Conservation (phyloP, 2,329 filamentous ascomycete species). For the Cryphonectria parasitica region DNA sequence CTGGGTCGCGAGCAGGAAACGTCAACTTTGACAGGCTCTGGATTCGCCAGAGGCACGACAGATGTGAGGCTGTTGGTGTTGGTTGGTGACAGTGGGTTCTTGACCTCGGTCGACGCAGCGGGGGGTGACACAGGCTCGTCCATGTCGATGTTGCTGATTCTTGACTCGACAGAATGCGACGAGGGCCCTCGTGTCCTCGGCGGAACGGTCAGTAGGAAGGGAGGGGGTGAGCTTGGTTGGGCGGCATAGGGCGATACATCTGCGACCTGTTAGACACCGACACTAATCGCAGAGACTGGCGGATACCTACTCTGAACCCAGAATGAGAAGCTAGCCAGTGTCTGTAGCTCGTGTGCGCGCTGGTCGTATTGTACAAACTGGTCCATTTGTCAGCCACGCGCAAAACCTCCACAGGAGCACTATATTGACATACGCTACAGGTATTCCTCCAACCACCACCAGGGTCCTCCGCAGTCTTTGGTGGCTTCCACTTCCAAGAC, state of each 20-base stretch:
- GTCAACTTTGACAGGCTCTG: slow-evolving; percentile 77
- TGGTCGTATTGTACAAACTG: slow-evolving; percentile 97
- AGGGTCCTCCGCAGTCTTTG: slow-evolving; percentile 77
- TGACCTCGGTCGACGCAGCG: slow-evolving; percentile 44
- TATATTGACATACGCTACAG: slow-evolving; percentile 70
- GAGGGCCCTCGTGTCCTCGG: slow-evolving; percentile 84
- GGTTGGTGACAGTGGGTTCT: slow-evolving; percentile 26
- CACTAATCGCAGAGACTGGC: slow-evolving; percentile 2
- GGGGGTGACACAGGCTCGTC: slow-evolving; percentile 64
- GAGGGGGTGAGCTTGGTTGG: slow-evolving; percentile 69
- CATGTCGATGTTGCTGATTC: slow-evolving; percentile 72
- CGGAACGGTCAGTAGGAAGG: slow-evolving; percentile 73
- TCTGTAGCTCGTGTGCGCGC: slow-evolving; percentile 84
- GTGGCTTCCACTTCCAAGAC: slow-evolving; percentile 96
- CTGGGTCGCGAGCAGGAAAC: slow-evolving; percentile 82
- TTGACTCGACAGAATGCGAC: slow-evolving; percentile 81
- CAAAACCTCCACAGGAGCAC: background rate
- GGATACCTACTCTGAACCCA: slow-evolving; percentile 78
- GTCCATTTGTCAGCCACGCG: slow-evolving; percentile 34
- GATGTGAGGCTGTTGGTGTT: slow-evolving; percentile 14
- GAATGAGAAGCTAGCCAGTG: slow-evolving; percentile 90
- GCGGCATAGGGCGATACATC: slow-evolving; percentile 51
- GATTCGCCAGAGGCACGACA: slow-evolving; percentile 27
- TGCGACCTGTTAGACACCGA: slow-evolving; percentile 35
- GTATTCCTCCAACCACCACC: slow-evolving; percentile 94